These are phyloP conservation scores for Akanthomyces muscarius DNA, from an alignment of 2,329 filamentous ascomycete species.

Conservation along the genomic window DNA sequence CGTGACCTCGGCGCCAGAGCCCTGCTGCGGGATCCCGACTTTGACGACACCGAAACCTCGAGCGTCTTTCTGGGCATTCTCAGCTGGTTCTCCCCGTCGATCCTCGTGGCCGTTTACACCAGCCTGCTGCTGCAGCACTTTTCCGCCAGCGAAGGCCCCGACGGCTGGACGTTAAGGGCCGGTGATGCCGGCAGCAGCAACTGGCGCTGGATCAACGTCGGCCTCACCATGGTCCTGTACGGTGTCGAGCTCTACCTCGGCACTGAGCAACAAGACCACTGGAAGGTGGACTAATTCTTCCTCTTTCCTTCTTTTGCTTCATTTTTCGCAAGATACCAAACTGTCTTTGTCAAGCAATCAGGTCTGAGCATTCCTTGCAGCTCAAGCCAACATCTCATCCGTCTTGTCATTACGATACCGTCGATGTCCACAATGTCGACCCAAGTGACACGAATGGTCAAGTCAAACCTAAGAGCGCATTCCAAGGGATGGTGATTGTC, in stretches of 20 bases:
- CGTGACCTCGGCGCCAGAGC: constrained; percentile 80
- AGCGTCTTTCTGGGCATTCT: constrained; percentile 76
- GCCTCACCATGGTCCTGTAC: constrained; percentile 83
- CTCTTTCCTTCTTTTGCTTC: constrained; percentile 1
- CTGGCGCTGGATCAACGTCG: constrained; percentile 92
- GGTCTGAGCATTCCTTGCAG: background rate
- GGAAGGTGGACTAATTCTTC: constrained; percentile 74
- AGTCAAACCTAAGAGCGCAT: constrained; percentile 6
- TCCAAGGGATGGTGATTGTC: background rate
- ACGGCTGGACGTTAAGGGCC: constrained; percentile 80
- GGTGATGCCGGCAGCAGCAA: constrained; percentile 76
- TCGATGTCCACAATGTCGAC: background rate
- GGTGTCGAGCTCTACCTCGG: constrained; percentile 86
- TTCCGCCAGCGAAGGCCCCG: constrained; percentile 65
- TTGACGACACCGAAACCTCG: constrained; percentile 82
- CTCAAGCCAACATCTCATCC: background rate
- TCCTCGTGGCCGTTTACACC: constrained; percentile 93
- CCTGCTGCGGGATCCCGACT: constrained; percentile 75
- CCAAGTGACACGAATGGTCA: background rate
- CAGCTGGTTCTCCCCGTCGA: constrained; percentile 91
- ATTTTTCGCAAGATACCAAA: constrained; percentile 11
- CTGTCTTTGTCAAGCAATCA: constrained; percentile 6
- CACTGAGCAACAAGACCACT: constrained; percentile 82
- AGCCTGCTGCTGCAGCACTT: constrained; percentile 95
- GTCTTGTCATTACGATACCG: background rate